Evolutionary conservation across 2,329 filamentous ascomycete species (phyloP), one percentile per base, ranked within the genome.

Genomic region (Cordyceps cicadae): DNA sequence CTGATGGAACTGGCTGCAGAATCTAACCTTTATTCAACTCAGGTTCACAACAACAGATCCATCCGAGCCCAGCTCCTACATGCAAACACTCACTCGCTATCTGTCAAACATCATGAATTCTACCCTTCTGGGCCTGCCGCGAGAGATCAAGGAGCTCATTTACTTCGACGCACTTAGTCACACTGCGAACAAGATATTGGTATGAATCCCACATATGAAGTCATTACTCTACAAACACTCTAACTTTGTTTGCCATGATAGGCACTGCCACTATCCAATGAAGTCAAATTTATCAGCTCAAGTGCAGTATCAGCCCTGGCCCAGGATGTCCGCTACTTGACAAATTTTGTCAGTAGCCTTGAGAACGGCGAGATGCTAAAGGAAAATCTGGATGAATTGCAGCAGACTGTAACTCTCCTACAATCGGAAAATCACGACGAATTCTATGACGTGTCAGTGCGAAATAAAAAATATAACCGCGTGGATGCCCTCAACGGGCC

Each of bases 121-220:
- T 0, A 96, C 95, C 0, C 81, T 99, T 5, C 82, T 99, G 2
- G 93, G 92, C 1, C 78, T 99, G n/a, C 94, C 95, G 0, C 87
- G 91, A 34, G 90, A 96, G 69, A 97, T 99, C 74, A 97, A 97
- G 71, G 92, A 96, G 71, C 85, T 97, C 60, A 96, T 99, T 67
- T 97, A 99, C 76, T 97, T 96, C 70, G 94, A 97, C 71, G 94
- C 94, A 0, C 82, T 99, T 41, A 92, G 87, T 60, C 94, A 99
- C 73, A 92, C 94, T 2, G 88, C 90, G 3, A 89, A 89, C 63
- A 90, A 89, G 73, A 94, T 97, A 60, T 75, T 96, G 64, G 88
- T 89, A 71, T 66, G 80, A 70, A 21, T 15, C 15, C 21, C 37
- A 6, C 4, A 1, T 17, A 3, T 9, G 34, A 26, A 37, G 8